Evolutionary conservation across 805 yeast species (phyloP), one percentile per base, ranked within the genome.

Genomic region (Schwanniomyces occidentalis): DNA sequence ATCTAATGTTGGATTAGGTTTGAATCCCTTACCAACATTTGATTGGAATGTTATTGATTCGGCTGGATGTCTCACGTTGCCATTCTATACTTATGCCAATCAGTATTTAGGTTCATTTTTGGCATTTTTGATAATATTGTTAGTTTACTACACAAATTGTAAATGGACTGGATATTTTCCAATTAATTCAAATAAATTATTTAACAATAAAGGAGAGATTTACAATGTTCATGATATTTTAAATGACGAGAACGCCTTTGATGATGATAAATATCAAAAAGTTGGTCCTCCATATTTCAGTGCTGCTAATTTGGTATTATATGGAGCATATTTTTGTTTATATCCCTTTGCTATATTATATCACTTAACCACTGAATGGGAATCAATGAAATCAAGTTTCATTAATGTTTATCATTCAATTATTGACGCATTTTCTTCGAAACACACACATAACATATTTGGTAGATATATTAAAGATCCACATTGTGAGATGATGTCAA

Each of bases 251-350:
- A 71, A 69, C 38, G 45, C 52, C 12, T 66, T 80, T 29, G 82
- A 78, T 47, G 41, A 54, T 15, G 52, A 45, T 2, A 72, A 71
- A 45, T 80, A 79, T 50, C 61, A 64, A 36, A 40, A 54, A n/a
- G 73, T 78, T 42, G 82, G 85, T 1, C 82, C 85, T 6, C 87
- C 88, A 6, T 81, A 72, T 54, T 79, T 77, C 49, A 52, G 77
- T 18, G 85, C 87, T 5, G 85, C 80, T 2, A 76, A 76, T 50
- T 56, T 80, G 40, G 75, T 80, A 7, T 54, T 68, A 14, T 80
- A 78, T 48, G 84, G 85, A 13, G 73, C 79, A 0, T 71, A 64
- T 48, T 78, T 77, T 52, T 73, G 75, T 24, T 53, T 74, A 30
- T 76, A 77, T 45, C 82, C 85, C 4, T 71, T 79, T 45, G 67